Evolutionary conservation across 805 yeast genomes (phyloP).

Genomic region (Myxozyma melibiosi): DNA sequence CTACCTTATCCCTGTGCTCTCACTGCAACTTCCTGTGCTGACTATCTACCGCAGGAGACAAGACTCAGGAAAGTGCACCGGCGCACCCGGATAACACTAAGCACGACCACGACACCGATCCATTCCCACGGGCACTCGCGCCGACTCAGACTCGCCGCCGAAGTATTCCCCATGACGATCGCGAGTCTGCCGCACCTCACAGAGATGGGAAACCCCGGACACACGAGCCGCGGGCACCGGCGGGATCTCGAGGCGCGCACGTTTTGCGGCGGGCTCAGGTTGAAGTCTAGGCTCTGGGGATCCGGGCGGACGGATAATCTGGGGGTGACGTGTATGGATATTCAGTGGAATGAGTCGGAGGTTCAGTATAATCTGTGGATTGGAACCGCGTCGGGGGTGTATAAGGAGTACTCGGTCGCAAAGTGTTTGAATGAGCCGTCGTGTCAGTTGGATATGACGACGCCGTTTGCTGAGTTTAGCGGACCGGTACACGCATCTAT

Average conservation of each 20-base stretch:
- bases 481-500: slow-evolving; percentile 17
- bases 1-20: background rate
- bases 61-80: slow-evolving; percentile 1
- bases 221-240: slow-evolving; percentile 6
- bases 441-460: slow-evolving; percentile 24
- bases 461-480: slow-evolving; percentile 31
- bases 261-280: slow-evolving; percentile 15
- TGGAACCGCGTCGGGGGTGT: slow-evolving; percentile 23
- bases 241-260: slow-evolving; percentile 14
- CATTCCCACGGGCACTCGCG: slow-evolving; percentile 16
- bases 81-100: background rate
- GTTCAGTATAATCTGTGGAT: slow-evolving; percentile 21
- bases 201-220: slow-evolving; percentile 2
- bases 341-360: slow-evolving; percentile 1
- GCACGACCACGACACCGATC: slow-evolving; percentile 1
- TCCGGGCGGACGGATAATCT: slow-evolving; percentile 20
- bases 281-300: slow-evolving; percentile 20
- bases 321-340: slow-evolving; percentile 30
- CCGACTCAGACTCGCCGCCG: slow-evolving; percentile 6
- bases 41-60: background rate
- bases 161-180: slow-evolving; percentile 1
- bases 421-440: slow-evolving; percentile 25
- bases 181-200: slow-evolving; percentile 6
- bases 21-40: background rate
- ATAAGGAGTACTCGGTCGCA: slow-evolving; percentile 19